A percentile compares a stretch with the other conserved stretches of the same genome.
phyloP scores from a whole-genome alignment of 352 stramenopile species.

The Pythium myriotylum region DNA sequence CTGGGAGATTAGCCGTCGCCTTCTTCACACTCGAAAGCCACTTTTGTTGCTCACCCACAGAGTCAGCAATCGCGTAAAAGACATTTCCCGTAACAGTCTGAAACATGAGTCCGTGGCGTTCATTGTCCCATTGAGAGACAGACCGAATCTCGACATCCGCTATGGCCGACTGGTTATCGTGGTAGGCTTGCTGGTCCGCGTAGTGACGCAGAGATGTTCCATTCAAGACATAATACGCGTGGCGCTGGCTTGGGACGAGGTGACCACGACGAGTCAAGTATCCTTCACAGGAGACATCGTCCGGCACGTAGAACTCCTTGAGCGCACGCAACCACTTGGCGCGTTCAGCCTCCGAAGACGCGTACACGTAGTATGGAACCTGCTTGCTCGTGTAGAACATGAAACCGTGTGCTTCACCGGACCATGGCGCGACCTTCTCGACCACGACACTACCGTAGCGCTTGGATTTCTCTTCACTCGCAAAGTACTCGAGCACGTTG shows the following conservation, averaged over 20 bases:
- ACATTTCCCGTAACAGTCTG: slow-evolving; percentile 83
- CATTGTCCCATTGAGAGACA: slow-evolving; percentile 77
- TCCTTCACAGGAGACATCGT: slow-evolving; percentile 85
- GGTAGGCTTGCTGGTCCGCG: slow-evolving; percentile 80
- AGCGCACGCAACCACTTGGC: slow-evolving; percentile 81
- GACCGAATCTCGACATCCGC: slow-evolving; percentile 83
- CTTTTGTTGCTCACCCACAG: slow-evolving; percentile 77
- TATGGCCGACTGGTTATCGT: slow-evolving; percentile 83
- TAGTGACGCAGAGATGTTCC: slow-evolving; percentile 84
- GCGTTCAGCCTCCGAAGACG: slow-evolving; percentile 73
- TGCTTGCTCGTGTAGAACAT: slow-evolving; percentile 92
- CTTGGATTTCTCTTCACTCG: slow-evolving; percentile 83
- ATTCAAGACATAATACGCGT: slow-evolving; percentile 87
- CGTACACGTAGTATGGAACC: slow-evolving; percentile 90
- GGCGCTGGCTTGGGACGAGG: slow-evolving; percentile 84
- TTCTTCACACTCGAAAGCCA: slow-evolving; percentile 77
- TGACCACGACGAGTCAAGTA: slow-evolving; percentile 87
- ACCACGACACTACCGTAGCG: slow-evolving; percentile 86
- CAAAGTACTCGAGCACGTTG: slow-evolving; percentile 86
- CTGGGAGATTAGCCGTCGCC: slow-evolving; percentile 66
- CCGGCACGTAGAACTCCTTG: slow-evolving; percentile 84
- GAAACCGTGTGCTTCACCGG: slow-evolving; percentile 83
- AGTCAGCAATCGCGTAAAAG: slow-evolving; percentile 85
- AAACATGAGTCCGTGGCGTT: slow-evolving; percentile 85
- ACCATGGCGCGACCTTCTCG: slow-evolving; percentile 86